A percentile compares a stretch with the other conserved stretches of the same genome.
Evolutionary conservation across 345 rosid genomes (phyloP).

Genomic region (Camelina sativa): DNA sequence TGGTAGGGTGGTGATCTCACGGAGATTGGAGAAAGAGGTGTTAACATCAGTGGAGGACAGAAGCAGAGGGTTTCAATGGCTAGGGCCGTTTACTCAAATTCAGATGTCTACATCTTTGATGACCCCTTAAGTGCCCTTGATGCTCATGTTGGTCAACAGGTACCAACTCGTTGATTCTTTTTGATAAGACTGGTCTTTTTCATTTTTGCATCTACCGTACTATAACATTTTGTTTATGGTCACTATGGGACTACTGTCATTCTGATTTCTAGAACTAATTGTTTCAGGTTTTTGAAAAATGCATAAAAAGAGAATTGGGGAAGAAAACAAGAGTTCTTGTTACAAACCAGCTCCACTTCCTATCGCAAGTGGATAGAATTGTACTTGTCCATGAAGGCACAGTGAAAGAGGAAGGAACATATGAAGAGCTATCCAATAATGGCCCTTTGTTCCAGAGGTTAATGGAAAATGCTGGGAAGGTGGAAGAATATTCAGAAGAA

Average conservation of each 20-base stretch:
- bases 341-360: slow-evolving; percentile 98
- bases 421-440: slow-evolving; percentile 77
- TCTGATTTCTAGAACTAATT: neutral
- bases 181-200: neutral
- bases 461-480: slow-evolving; percentile 99
- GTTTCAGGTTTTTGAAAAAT: slow-evolving; percentile 92
- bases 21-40: slow-evolving; percentile 88
- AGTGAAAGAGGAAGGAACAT: slow-evolving; percentile 97
- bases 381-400: slow-evolving; percentile 91
- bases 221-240: neutral
- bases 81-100: slow-evolving; percentile 68
- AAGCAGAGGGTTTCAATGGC: slow-evolving; percentile 88
- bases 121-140: slow-evolving; percentile 86
- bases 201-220: slow-evolving; percentile 10
- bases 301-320: slow-evolving; percentile 81
- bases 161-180: slow-evolving; percentile 37
- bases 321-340: slow-evolving; percentile 95
- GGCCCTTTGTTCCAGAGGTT: slow-evolving; percentile 80
- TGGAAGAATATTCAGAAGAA: slow-evolving; percentile 94
- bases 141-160: slow-evolving; percentile 96
- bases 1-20: slow-evolving; percentile 67
- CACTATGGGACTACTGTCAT: neutral
- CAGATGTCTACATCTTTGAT: slow-evolving; percentile 77
- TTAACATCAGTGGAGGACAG: slow-evolving; percentile 90
- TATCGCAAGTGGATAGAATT: slow-evolving; percentile 93